Base-by-base conservation (phyloP, 768 basidiomycete species). In the Pisolithus marmoratus region DNA sequence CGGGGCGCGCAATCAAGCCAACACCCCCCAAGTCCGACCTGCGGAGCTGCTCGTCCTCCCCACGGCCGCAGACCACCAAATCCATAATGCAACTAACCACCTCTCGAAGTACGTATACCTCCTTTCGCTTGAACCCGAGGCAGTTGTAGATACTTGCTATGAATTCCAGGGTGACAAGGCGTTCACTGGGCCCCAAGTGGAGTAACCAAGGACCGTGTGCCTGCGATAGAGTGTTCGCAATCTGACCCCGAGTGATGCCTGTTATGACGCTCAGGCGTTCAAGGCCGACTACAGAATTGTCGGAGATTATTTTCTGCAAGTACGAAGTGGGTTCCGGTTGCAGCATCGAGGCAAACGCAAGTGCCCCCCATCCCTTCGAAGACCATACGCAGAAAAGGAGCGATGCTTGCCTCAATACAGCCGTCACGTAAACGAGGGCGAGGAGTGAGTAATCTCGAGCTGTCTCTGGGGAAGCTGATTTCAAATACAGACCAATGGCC, bases 161-260 rank as follows among this genome's bases (percentile, higher is more conserved):
- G 34, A 77, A 75, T 58, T 88, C 83, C 51, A 91, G 74, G 20
- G 88, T 71, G 22, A 76, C 72, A 29, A 96, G 78, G 38, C 90
- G 82, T 58, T 93, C 90, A 47, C 83, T 76, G 36, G 83, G 75
- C 17, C 85, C 85, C 26, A 97, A 77, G 60, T 90, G 86, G 17
- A 91, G 66, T 22, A 96, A 71, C 85, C 90, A 94, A 2, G 94
- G 91, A 0, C 91, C 92, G 54, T 95, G 90, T 0, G 85, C 77
- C 60, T 85, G 83, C 2, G 84, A 74, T n/a, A 90, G 69, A 20
- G 80, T 71, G 7, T 68, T 67, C 2, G 88, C 79, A 19, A 95
- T 87, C 8, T 80, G 75, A 0, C 81, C 74, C 23, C 90, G 80
- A 26, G 83, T 74, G 38, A 96, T 79, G 19, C 83, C 82, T 4